Evolutionary conservation across 176 grass and related monocot species (phyloP), one percentile per base, ranked within the genome.

Genomic region (Aegilops longissima): DNA sequence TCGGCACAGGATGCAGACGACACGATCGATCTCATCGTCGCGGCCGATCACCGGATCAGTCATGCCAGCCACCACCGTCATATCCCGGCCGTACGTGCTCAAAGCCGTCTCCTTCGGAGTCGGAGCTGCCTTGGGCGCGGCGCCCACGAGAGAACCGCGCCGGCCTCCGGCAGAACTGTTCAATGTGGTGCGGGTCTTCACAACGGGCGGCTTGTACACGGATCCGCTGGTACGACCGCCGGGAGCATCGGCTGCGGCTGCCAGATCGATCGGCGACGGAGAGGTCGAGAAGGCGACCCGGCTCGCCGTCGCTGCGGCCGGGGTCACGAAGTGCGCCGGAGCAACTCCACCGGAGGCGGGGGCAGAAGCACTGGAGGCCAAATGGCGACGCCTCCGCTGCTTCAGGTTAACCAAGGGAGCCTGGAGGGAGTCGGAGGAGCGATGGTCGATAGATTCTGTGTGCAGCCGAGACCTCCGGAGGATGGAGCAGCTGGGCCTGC

Each of bases 11-110:
- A 91, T 87, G 44, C 90, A 83, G 52, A 91, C 56, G 20, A 89
- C 23, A 67, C 83, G 82, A 23, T 89, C 82, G 25, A 91, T 71
- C 74, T 87, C 86, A 23, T 62, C 76, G 34, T 86, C 75, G 36
- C 92, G 74, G 61, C 92, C 92, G 64, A 91, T 91, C 45, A 94
- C 84, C 9, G 83, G 92, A 47, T 87, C 92, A 20, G 80, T 84
- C 6, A 59, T 66, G 27, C 39, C 77, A 24, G 74, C 91, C 20
- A 11, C 35, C 1, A 82, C 54, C 5, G 82, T 66, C 69, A 89
- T 79, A 66, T 89, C 83, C 17, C 68, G 66, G 2, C 87, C 76
- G 66, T 84, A 84, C 36, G 12, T 61, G 20, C 2, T 23, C 38
- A 80, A 38, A 36, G 81, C 38, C 23, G 3, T 35, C 23, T 69